Conservation (phyloP, 306 rosid species). For the Medicago truncatula region MtrunA17r5.0-ANR NC_053044.1:43304001-43304500, state of each 20-base stretch:
- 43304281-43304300: background rate
- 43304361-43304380: slow-evolving; percentile 29
- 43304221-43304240: no score
- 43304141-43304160: no score
- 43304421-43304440: slow-evolving; percentile 35
- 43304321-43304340: background rate
- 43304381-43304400: slow-evolving; percentile 28
- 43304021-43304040: background rate
- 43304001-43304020: slow-evolving; percentile 22
- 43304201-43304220: no score
- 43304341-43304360: slow-evolving; percentile 18
- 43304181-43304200: no score
- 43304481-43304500: background rate
- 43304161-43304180: no score
- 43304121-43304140: no score
- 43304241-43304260: no score
- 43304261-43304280: background rate
- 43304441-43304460: slow-evolving; percentile 39
- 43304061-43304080: background rate
- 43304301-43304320: background rate
- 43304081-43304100: no score
- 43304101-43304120: no score
- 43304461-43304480: background rate
- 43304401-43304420: slow-evolving; percentile 17
- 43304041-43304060: background rate